phyloP scores from a whole-genome alignment of 768 basidiomycete species.

The Daedalea quercina region DNA sequence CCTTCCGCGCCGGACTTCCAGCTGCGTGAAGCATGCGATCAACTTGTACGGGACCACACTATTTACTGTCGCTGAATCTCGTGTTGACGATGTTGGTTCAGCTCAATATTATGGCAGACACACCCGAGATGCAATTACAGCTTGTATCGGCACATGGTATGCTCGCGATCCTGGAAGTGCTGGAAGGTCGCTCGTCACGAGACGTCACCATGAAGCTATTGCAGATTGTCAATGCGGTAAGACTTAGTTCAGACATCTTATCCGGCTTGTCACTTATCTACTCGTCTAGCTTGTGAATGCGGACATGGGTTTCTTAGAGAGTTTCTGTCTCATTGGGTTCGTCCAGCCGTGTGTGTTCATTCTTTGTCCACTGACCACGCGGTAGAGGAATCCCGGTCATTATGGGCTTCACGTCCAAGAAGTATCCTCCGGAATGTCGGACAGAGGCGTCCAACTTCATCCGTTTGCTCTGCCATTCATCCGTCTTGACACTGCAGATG shows the following conservation, averaged over 20 bases:
- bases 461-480: constrained; percentile 84
- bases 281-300: constrained; percentile 37
- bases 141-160: constrained; percentile 91
- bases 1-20: constrained; percentile 79
- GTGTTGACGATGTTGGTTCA: constrained; percentile 29
- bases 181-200: constrained; percentile 81
- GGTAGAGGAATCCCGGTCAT: constrained; percentile 88
- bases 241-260: no score
- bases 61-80: no score
- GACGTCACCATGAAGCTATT: constrained; percentile 83
- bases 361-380: background rate
- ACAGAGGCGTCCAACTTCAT: constrained; percentile 96
- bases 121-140: constrained; percentile 82
- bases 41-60: constrained; percentile 46
- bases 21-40: constrained; percentile 79
- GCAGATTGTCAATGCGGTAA: constrained; percentile 83
- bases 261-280: background rate
- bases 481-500: constrained; percentile 94
- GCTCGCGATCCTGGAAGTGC: constrained; percentile 88
- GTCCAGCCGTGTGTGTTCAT: constrained; percentile 14
- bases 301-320: constrained; percentile 85
- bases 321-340: constrained; percentile 88
- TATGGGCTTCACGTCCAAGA: constrained; percentile 94
- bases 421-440: constrained; percentile 87
- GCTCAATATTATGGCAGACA: constrained; percentile 71